These are phyloP conservation scores for Symbiotaphrina buchneri DNA, from an alignment of 495 filamentous ascomycete genomes.

Conservation along the genomic window DNA sequence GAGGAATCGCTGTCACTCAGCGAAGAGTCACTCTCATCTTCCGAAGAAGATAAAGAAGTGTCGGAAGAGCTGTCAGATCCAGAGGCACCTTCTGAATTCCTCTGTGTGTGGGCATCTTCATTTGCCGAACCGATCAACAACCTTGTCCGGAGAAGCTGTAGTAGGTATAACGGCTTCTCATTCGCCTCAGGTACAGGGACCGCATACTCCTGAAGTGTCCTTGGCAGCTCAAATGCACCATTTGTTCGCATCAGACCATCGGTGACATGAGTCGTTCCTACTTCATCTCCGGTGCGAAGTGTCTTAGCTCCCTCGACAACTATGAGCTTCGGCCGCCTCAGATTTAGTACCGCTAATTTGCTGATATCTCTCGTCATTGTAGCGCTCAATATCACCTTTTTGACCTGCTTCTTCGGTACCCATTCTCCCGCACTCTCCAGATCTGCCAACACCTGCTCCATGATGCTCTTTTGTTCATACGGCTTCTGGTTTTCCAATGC, in stretches of 20 bases:
- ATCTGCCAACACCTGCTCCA: constrained; percentile 16
- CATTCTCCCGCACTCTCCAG: constrained; percentile 6
- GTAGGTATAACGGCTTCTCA: constrained; percentile 68
- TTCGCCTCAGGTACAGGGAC: constrained; percentile 51
- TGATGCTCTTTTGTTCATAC: constrained; percentile 24
- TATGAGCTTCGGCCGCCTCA: constrained; percentile 53
- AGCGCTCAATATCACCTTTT: constrained; percentile 70
- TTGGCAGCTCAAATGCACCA: constrained; percentile 37
- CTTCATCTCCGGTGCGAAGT: constrained; percentile 1
- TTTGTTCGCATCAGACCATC: no score
- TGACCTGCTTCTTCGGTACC: constrained; percentile 17
- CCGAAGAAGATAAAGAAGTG: constrained; percentile 7
- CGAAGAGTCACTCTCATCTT: constrained; percentile 1
- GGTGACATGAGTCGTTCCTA: no score
- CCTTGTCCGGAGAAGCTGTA: constrained; percentile 27
- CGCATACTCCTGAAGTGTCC: constrained; percentile 45
- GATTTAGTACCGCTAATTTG: constrained; percentile 48
- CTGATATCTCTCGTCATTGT: constrained; percentile 84
- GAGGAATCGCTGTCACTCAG: no score
- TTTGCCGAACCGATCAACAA: constrained; percentile 9
- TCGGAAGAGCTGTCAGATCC: constrained; percentile 9
- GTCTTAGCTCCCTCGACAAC: constrained; percentile 25
- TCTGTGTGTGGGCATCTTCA: constrained; percentile 9
- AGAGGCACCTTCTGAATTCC: constrained; percentile 4
- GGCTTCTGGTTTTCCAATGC: constrained; percentile 27